phyloP scores from a whole-genome alignment of 2,329 filamentous ascomycete species.

The Monosporascus sp. region DNA sequence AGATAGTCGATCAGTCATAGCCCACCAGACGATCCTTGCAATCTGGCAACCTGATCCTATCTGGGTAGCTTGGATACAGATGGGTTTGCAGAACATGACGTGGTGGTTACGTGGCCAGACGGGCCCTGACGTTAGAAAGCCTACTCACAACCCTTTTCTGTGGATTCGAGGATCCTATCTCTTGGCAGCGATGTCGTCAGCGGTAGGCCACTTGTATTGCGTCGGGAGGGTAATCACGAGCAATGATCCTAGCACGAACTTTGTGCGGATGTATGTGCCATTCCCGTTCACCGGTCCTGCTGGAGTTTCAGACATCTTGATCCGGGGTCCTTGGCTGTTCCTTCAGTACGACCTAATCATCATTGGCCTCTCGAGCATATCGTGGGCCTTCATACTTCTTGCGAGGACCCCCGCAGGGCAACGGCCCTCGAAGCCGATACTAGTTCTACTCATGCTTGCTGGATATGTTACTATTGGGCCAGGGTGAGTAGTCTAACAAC shows the following conservation, averaged over 20 bases:
- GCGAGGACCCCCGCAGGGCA: constrained; percentile 3
- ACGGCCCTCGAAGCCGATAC: constrained; percentile 1
- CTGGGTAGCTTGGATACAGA: constrained; percentile 15
- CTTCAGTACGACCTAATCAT: constrained; percentile 24
- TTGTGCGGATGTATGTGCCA: constrained; percentile 17
- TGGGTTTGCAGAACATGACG: constrained; percentile 2
- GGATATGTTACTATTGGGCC: constrained; percentile 14
- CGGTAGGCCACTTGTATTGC: constrained; percentile 15
- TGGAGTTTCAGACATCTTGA: constrained; percentile 11
- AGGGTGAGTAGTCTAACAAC: not conserved
- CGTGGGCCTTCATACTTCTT: constrained; percentile 19
- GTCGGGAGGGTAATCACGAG: constrained; percentile 8
- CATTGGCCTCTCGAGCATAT: constrained; percentile 17
- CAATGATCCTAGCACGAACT: constrained; percentile 6
- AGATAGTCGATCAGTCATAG: constrained; percentile 8
- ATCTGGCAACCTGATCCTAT: constrained; percentile 20
- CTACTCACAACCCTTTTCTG: constrained; percentile 2
- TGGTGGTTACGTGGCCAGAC: constrained; percentile 1
- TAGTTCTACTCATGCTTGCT: constrained; percentile 7
- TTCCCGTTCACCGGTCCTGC: constrained; percentile 10
- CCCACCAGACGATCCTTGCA: constrained; percentile 19
- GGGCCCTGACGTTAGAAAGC: not conserved
- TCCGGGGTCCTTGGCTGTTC: constrained; percentile 19
- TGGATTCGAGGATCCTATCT: constrained; percentile 18
- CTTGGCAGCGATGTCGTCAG: constrained; percentile 13